These are phyloP conservation scores for Corylus americana DNA, from an alignment of 306 rosid genomes.

Conservation along the genomic window DNA sequence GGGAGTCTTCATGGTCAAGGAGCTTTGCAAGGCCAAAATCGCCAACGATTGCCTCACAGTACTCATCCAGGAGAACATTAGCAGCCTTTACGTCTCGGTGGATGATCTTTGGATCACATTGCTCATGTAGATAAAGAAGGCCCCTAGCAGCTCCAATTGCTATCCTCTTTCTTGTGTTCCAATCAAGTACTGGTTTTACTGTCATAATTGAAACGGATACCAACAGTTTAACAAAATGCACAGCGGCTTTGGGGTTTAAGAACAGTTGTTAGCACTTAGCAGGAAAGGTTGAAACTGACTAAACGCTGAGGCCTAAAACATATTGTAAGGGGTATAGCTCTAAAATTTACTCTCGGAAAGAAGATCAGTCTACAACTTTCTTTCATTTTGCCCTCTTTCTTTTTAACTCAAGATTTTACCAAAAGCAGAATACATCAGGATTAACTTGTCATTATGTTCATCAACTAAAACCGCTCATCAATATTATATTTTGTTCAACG, in stretches of 20 bases:
- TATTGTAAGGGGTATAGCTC: neutral
- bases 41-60: constrained; percentile 83
- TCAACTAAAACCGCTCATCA: neutral
- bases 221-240: neutral
- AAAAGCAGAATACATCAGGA: neutral
- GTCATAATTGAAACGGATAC: constrained; percentile 19
- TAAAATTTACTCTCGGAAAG: too few relatives aligned
- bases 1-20: constrained; percentile 92
- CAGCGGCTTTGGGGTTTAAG: neutral
- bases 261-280: neutral
- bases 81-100: constrained; percentile 99
- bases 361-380: neutral
- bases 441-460: neutral
- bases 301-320: constrained; percentile 9
- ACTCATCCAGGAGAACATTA: constrained; percentile 90
- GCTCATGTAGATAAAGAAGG: constrained; percentile 90
- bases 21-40: constrained; percentile 99
- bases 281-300: constrained; percentile 6
- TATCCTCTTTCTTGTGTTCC: constrained; percentile 92
- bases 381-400: neutral
- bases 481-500: neutral
- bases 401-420: neutral
- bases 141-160: constrained; percentile 99
- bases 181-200: constrained; percentile 93
- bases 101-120: constrained; percentile 96